Conservation (phyloP, 2,329 filamentous ascomycete genomes). For the Fusarium newnesense region DNA sequence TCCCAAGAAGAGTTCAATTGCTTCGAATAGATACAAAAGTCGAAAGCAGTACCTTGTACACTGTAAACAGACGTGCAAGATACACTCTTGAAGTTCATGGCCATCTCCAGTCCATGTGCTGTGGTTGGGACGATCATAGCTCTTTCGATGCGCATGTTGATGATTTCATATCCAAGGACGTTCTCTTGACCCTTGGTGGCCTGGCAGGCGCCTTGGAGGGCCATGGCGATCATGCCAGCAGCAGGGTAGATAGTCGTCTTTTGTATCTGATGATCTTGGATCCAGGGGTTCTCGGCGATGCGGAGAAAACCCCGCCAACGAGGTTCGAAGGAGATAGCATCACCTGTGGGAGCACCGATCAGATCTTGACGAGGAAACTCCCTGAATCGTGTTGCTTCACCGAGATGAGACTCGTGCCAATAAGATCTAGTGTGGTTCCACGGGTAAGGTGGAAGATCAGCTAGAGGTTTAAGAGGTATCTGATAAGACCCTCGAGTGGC, state of each 20-base stretch:
- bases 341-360: slow-evolving; percentile 58
- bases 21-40: slow-evolving; percentile 61
- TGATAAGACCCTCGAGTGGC: slow-evolving; percentile 32
- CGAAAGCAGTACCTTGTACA: slow-evolving; percentile 31
- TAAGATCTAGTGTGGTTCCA: slow-evolving; percentile 65
- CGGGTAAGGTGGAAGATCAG: slow-evolving; percentile 61
- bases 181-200: slow-evolving; percentile 41
- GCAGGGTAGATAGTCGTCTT: slow-evolving; percentile 62
- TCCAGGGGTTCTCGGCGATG: slow-evolving; percentile 62
- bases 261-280: slow-evolving; percentile 62
- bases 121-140: slow-evolving; percentile 62
- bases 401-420: slow-evolving; percentile 64
- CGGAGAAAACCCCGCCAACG: slow-evolving; percentile 62
- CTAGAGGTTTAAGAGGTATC: slow-evolving; percentile 49
- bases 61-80: not conserved
- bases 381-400: slow-evolving; percentile 56
- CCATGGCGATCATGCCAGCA: slow-evolving; percentile 62
- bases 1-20: slow-evolving; percentile 54
- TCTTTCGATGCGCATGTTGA: slow-evolving; percentile 58
- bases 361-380: slow-evolving; percentile 61
- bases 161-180: slow-evolving; percentile 55
- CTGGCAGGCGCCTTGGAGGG: slow-evolving; percentile 58
- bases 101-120: slow-evolving; percentile 60
- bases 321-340: slow-evolving; percentile 57
- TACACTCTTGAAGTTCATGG: slow-evolving; percentile 55